Base-by-base conservation (phyloP, 495 filamentous ascomycete genomes). In the Annulohypoxylon maeteangense region DNA sequence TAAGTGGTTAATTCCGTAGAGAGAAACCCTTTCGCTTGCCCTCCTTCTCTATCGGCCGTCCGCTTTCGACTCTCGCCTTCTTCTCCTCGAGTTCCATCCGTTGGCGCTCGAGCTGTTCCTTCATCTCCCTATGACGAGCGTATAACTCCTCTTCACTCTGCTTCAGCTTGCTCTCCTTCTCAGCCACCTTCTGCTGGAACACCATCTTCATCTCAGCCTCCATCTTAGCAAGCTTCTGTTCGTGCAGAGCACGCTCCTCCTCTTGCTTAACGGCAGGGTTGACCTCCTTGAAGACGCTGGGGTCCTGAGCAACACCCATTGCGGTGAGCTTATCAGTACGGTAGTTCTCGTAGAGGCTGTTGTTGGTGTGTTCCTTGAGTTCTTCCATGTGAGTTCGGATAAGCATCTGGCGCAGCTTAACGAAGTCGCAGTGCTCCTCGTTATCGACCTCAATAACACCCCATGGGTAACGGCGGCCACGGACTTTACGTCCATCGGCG, bases 191-290 rank as follows among this genome's bases (percentile, higher is more conserved):
- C 81, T 98, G 96, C 81, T 99, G 95, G 93, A 99, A 99, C 76
- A 99, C 95, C 95, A 98, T 98, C 93, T 98, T 98, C 95, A 99
- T 99, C 81, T 99, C 95, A 76, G 92, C 88, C 81, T 99, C 95
- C 95, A 99, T 99, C 93, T 99, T 99, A 74, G 93, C 91, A 70
- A 99, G 91, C 86, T 99, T 99, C 87, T 98, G 96, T 83, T 99
- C 95, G 88, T 99, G 95, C 58, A 99, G 87, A 59, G 89, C 88
- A 75, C 95, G 93, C 87, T 99, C 95, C 85, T 99, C 95, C 80
- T 99, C 95, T 82, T 98, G 96, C 91, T 99, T 99, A 81, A 98
- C 96, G 53, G 96, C 95, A 31, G 95, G 95, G 87, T 98, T 99
- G 87, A 99, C 95, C 88, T 99, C 95, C 88, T 98, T 99, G 92